Evolutionary conservation across 129 eudicot genomes (phyloP).

Genomic region (Pseudognaphalium luteoalbum): DNA sequence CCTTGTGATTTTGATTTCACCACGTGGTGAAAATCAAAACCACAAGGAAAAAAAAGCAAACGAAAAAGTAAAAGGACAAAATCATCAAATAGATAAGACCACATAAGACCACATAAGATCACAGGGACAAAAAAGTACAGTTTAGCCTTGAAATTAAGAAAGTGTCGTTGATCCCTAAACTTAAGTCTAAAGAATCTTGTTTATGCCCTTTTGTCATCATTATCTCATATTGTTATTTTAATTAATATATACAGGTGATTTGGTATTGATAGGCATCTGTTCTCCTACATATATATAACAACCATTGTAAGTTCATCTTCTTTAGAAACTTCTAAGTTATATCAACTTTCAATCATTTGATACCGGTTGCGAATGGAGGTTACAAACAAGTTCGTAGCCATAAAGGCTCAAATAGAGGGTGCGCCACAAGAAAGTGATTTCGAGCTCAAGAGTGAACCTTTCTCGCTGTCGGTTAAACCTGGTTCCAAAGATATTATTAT

Average conservation of each 20-base stretch:
- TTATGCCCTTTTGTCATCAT: background rate
- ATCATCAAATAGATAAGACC: too few species aligned
- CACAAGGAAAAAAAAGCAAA: too few species aligned
- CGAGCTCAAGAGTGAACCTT: slow-evolving; percentile 43
- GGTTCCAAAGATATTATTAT: slow-evolving; percentile 51
- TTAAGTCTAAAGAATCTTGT: background rate
- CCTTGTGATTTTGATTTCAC: too few species aligned
- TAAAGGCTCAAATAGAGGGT: slow-evolving; percentile 47
- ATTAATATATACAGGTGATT: too few species aligned
- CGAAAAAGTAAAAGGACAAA: too few species aligned
- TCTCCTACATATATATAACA: background rate
- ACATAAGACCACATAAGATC: too few species aligned
- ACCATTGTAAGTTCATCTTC: background rate
- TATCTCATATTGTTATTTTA: background rate
- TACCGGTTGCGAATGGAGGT: slow-evolving; percentile 33
- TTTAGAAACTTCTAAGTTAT: too few species aligned
- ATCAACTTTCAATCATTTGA: background rate
- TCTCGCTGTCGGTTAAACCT: slow-evolving; percentile 31
- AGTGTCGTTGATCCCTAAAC: background rate
- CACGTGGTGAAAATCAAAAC: too few species aligned
- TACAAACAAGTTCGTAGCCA: slow-evolving; percentile 46
- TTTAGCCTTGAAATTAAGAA: too few species aligned
- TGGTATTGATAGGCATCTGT: background rate
- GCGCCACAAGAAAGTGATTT: slow-evolving; percentile 62
- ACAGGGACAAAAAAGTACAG: too few species aligned